phyloP scores from a whole-genome alignment of 2,329 filamentous ascomycete genomes.

The Raffaelea ambrosiae region DNA sequence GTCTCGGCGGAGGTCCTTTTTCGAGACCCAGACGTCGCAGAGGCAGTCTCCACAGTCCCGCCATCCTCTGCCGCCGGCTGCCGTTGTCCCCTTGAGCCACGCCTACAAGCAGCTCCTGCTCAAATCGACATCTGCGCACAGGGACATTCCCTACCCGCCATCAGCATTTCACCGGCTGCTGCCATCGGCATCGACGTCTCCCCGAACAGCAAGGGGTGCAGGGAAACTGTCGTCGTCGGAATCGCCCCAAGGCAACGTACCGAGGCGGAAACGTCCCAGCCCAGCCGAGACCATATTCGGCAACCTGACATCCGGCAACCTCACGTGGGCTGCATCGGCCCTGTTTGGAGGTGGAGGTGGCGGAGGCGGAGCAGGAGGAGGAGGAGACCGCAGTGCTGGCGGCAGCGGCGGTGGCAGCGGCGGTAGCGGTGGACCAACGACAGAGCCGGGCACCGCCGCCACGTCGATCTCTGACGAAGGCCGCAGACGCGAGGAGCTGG shows the following conservation, averaged over 20 bases:
- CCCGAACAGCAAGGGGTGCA: neutral
- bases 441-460: conserved; percentile 37
- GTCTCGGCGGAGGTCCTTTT: conserved; percentile 5
- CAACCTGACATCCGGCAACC: conserved; percentile 43
- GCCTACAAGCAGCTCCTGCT: conserved; percentile 4
- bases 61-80: neutral
- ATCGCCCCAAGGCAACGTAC: conserved; percentile 25
- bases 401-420: neutral
- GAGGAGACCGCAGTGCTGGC: neutral
- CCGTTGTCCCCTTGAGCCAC: neutral
- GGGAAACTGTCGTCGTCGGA: conserved; percentile 19
- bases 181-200: conserved; percentile 8
- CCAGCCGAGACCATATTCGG: conserved; percentile 53
- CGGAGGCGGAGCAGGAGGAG: conserved; percentile 1
- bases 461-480: conserved; percentile 50
- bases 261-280: conserved; percentile 43
- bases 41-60: conserved; percentile 5
- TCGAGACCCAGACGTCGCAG: conserved; percentile 1
- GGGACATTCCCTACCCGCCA: conserved; percentile 13
- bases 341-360: conserved; percentile 19
- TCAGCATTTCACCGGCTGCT: conserved; percentile 25
- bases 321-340: conserved; percentile 41
- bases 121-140: conserved; percentile 1
- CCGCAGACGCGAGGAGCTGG: conserved; percentile 31
- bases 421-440: conserved; percentile 22